These are phyloP conservation scores for Cryphonectria carpinicola DNA, from an alignment of 2,329 filamentous ascomycete species.

Conservation along the genomic window DNA sequence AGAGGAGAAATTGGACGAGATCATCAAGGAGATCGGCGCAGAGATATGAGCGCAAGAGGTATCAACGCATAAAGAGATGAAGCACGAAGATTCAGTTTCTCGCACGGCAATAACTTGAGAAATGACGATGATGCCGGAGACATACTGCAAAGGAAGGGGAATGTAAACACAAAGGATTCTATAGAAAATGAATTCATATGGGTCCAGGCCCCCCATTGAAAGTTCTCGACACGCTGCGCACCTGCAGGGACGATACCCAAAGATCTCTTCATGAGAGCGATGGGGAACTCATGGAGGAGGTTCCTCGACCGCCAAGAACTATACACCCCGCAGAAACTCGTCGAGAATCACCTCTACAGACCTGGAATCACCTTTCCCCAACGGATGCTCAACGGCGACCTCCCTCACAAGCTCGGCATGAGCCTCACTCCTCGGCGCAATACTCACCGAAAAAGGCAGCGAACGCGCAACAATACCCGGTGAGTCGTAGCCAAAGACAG, in stretches of 20 bases:
- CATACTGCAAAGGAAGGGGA: neutral
- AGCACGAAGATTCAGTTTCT: neutral
- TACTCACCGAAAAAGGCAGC: conserved; percentile 4
- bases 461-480: neutral
- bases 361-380: neutral
- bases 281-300: neutral
- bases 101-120: neutral
- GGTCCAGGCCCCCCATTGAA: neutral
- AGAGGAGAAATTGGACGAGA: conserved; percentile 25
- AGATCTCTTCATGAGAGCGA: no score
- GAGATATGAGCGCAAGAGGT: neutral
- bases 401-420: neutral
- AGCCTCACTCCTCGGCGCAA: neutral
- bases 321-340: neutral
- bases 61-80: neutral
- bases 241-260: neutral
- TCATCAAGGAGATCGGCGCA: conserved; percentile 14
- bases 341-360: neutral
- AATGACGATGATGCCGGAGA: neutral
- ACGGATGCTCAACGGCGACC: neutral
- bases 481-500: neutral
- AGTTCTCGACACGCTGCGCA: neutral
- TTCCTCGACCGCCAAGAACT: neutral
- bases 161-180: neutral
- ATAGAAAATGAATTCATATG: neutral